Evolutionary conservation across 108 stramenopile species (phyloP).

Genomic region (Poteriospumella lacustris): DNA sequence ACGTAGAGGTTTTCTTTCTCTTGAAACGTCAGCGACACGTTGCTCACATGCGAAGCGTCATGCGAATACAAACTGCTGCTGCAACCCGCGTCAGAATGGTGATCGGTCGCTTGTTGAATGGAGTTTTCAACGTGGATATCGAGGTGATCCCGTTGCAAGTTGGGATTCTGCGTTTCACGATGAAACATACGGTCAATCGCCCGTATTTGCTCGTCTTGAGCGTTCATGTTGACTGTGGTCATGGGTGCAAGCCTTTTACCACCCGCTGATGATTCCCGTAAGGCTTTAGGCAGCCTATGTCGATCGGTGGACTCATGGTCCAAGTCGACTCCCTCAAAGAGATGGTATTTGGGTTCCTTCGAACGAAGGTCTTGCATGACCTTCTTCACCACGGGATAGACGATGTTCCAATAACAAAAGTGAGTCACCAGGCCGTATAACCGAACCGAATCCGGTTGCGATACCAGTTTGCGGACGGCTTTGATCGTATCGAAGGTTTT

Average conservation of each 20-base stretch:
- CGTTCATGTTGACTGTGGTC: no score
- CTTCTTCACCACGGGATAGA: not conserved
- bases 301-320: not conserved
- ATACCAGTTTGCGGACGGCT: not conserved
- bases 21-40: not conserved
- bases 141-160: no score
- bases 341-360: not conserved
- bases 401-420: constrained; percentile 9
- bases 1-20: not conserved
- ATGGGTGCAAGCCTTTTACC: no score
- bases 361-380: not conserved
- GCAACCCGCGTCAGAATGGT: no score
- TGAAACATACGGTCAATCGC: no score
- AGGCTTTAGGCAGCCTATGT: not conserved
- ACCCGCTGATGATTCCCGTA: no score
- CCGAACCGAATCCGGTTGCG: not conserved
- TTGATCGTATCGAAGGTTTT: not conserved
- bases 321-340: not conserved
- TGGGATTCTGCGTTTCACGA: no score
- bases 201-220: no score
- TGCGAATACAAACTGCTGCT: no score
- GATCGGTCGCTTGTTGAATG: no score
- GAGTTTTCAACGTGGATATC: no score
- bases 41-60: not conserved
- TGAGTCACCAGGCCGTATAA: not conserved